Percentiles rank a stretch among this genome's conserved stretches.
Evolutionary conservation across 495 filamentous ascomycete genomes (phyloP).

Genomic region (Aspergillus sclerotiicarbonarius): DNA sequence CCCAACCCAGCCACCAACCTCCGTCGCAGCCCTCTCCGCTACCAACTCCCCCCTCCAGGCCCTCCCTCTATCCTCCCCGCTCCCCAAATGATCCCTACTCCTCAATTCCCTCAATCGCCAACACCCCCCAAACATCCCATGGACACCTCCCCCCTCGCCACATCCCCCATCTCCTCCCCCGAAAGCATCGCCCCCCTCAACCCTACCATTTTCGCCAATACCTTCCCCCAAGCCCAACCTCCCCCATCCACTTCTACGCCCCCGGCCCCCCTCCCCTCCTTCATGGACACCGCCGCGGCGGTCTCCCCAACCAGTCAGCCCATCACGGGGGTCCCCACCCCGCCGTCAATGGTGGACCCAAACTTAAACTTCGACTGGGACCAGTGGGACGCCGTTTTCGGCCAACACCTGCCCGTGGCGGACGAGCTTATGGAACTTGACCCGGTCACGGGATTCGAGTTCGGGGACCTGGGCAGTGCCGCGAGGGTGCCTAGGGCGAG

Average conservation of each 20-base stretch:
- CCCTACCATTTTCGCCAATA: constrained; percentile 5
- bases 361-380: constrained; percentile 51
- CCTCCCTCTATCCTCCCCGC: constrained; percentile 9
- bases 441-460: constrained; percentile 39
- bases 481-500: constrained; percentile 2
- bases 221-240: not conserved
- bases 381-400: constrained; percentile 52
- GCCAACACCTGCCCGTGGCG: constrained; percentile 45
- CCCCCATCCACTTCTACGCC: constrained; percentile 1
- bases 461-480: constrained; percentile 27
- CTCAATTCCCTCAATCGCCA: constrained; percentile 18
- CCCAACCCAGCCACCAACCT: constrained; percentile 21
- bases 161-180: constrained; percentile 15
- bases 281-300: constrained; percentile 22
- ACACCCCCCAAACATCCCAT: constrained; percentile 5
- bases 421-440: constrained; percentile 49
- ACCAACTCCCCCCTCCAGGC: constrained; percentile 21
- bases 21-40: constrained; percentile 29
- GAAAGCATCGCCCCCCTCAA: constrained; percentile 14
- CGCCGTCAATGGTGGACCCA: constrained; percentile 45
- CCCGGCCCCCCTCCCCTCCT: constrained; percentile 14
- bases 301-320: constrained; percentile 20
- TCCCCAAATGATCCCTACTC: constrained; percentile 9
- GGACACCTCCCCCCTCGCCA: not conserved
- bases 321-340: constrained; percentile 31